These are phyloP conservation scores for Boletus rubescentipes DNA, from an alignment of 768 basidiomycete species.

Conservation along the genomic window DNA sequence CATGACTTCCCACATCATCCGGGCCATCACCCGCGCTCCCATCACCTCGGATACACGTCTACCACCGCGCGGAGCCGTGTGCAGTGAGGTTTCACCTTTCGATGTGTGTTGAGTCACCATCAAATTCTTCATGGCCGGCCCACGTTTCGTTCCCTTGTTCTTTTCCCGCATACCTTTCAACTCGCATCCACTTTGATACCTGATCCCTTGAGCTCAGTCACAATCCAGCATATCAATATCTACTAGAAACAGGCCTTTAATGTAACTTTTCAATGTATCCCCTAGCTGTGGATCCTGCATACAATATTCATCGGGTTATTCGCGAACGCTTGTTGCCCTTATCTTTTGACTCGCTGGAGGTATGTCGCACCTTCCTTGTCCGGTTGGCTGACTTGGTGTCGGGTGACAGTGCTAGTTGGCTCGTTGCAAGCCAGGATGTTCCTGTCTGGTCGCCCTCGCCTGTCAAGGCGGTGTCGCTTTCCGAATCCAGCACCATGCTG, in stretches of 20 bases:
- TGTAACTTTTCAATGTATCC: conserved; percentile 27
- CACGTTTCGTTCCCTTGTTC: conserved; percentile 5
- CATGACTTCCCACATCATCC: conserved; percentile 2
- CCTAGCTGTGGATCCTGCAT: conserved; percentile 19
- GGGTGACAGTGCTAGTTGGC: not conserved
- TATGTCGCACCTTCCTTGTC: not conserved
- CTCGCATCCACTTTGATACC: conserved; percentile 25
- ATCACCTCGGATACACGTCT: conserved; percentile 8
- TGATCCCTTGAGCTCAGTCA: conserved; percentile 13
- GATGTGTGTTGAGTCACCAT: conserved; percentile 12
- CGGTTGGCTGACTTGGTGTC: not conserved
- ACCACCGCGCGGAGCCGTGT: conserved; percentile 1
- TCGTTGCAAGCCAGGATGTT: not conserved
- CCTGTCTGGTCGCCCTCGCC: not conserved
- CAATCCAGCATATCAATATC: conserved; percentile 27
- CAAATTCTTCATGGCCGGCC: conserved; percentile 19
- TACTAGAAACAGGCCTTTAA: conserved; percentile 28
- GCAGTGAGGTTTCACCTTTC: not conserved
- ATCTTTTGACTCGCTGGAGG: not conserved
- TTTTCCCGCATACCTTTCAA: conserved; percentile 9
- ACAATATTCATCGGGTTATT: conserved; percentile 25
- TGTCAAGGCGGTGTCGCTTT: not conserved
- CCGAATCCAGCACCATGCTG: not conserved
- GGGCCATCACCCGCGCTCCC: conserved; percentile 1
- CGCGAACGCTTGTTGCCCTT: not conserved